Base-by-base conservation (phyloP, 1,139 yeast genomes). In the Scheffersomyces segobiensis region DNA sequence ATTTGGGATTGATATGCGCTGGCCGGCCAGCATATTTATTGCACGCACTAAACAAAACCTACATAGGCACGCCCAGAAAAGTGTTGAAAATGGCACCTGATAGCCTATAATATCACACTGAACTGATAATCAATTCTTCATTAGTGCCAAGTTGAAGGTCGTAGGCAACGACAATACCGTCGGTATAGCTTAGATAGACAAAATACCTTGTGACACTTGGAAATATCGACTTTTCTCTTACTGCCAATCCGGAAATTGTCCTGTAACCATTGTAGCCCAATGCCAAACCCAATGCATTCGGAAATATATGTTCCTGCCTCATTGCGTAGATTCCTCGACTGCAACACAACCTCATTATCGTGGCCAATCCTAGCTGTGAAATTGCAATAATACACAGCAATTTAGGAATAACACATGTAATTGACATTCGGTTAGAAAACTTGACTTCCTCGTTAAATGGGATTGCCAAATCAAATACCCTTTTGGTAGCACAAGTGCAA, bases 291-390 rank as follows among this genome's bases (percentile, higher is more conserved):
- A 67, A 56, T 10, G 77, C 77, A 63, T 81, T 77, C 5, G 87
- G 86, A 55, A 87, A 79, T 0, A 83, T 67, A 62, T 77, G 81
- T 65, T 88, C 93, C 63, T 87, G 90, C 52, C 93, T 72, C 79
- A 88, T 76, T 2, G 86, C 85, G 62, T 74, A 80, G 0, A 87
- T 67, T 0, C 91, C 91, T 39, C 87, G 70, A 65, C 80, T 80
- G 54, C 79, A 76, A 32, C 89, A 86, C 50, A 88, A 67, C 50
- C 93, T 70, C 71, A 87, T 80, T 0, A 88, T 71, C 0, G 87
- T 71, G 5, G 86, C 80, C n/a, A 81, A 68, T 0, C 93, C 92
- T 55, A 81, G 81, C 61, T 87, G 92, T 0, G 88, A 75, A 0
- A 81, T 87, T 0, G 81, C 84, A 5, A 87, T 71, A 21, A 83